Conservation (phyloP, 2,329 filamentous ascomycete species). For the Colletotrichum navitas region DNA sequence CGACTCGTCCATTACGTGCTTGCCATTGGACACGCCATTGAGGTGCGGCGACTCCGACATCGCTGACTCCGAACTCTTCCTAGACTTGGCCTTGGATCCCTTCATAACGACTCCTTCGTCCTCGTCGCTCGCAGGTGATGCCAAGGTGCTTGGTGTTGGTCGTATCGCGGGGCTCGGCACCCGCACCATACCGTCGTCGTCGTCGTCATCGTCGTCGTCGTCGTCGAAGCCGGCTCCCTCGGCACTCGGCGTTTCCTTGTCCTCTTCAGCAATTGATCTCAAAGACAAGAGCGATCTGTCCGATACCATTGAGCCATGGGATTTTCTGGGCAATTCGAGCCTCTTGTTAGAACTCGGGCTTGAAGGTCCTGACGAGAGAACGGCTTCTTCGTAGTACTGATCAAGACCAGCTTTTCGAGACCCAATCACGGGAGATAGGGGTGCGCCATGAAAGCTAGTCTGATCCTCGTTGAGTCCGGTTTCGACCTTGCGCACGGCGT, state of each 20-base stretch:
- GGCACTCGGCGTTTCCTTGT: constrained; percentile 41
- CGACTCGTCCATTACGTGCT: constrained; percentile 18
- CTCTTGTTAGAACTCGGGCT: constrained; percentile 52
- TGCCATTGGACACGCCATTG: constrained; percentile 34
- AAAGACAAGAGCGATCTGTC: constrained; percentile 57
- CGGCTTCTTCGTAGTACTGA: constrained; percentile 51
- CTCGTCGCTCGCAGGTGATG: constrained; percentile 52
- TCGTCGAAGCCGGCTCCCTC: constrained; percentile 37
- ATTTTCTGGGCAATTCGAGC: constrained; percentile 47
- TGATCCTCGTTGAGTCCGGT: constrained; percentile 58
- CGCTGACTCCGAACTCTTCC: constrained; percentile 7
- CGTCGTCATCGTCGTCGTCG: constrained; percentile 22
- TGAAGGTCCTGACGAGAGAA: constrained; percentile 51
- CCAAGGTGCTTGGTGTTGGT: constrained; percentile 43
- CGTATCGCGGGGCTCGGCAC: constrained; percentile 49
- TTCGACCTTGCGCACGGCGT: constrained; percentile 60
- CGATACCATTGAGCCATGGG: constrained; percentile 46
- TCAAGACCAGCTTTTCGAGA: constrained; percentile 54
- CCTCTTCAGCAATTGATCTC: constrained; percentile 59
- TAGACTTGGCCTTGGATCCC: constrained; percentile 42
- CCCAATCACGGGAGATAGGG: constrained; percentile 53
- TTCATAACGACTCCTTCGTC: constrained; percentile 57
- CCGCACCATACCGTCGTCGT: constrained; percentile 39
- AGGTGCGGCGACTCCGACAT: constrained; percentile 15
- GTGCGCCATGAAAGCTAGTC: constrained; percentile 52